phyloP scores from a whole-genome alignment of 139 green algal species.

The Mychonastes homosphaera region DNA sequence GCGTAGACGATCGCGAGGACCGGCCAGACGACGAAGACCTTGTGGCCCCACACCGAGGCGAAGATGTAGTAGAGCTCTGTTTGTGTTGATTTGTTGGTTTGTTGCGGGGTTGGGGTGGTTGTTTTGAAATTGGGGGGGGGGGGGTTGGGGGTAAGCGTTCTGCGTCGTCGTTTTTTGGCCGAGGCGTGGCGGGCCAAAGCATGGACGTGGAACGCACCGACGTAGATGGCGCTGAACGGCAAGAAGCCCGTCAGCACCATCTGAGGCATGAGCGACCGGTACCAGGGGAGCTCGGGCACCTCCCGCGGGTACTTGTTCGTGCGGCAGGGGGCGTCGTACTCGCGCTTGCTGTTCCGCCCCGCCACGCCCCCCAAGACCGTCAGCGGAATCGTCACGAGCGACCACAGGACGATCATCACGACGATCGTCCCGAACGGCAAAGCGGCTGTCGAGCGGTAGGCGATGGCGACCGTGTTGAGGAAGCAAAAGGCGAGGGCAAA shows the following conservation, averaged over 20 bases:
- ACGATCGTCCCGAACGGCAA: slow-evolving; percentile 75
- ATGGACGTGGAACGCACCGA: no score
- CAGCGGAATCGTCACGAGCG: slow-evolving; percentile 79
- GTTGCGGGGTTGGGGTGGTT: no score
- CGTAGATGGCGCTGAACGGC: slow-evolving; percentile 96
- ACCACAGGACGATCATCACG: slow-evolving; percentile 78
- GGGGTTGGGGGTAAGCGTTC: no score
- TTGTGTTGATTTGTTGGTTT: no score
- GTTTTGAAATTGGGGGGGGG: no score
- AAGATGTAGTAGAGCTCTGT: slow-evolving; percentile 99
- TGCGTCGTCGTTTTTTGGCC: no score
- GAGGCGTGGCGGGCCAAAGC: no score
- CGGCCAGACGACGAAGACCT: slow-evolving; percentile 90
- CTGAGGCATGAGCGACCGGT: slow-evolving; percentile 65
- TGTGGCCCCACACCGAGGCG: slow-evolving; percentile 91
- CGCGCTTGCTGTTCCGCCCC: slow-evolving; percentile 39
- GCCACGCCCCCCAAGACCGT: slow-evolving; percentile 82
- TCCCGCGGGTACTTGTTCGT: slow-evolving; percentile 84
- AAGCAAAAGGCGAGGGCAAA: slow-evolving; percentile 68
- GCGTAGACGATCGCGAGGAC: slow-evolving; percentile 92
- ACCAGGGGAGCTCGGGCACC: slow-evolving; percentile 81
- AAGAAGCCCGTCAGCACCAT: slow-evolving; percentile 92
- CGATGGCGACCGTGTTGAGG: slow-evolving; percentile 73
- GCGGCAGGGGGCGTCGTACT: slow-evolving; percentile 42
- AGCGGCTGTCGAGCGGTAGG: slow-evolving; percentile 47